Conservation (phyloP, 352 stramenopile species). For the Pythium rhizo-oryzae region DNA sequence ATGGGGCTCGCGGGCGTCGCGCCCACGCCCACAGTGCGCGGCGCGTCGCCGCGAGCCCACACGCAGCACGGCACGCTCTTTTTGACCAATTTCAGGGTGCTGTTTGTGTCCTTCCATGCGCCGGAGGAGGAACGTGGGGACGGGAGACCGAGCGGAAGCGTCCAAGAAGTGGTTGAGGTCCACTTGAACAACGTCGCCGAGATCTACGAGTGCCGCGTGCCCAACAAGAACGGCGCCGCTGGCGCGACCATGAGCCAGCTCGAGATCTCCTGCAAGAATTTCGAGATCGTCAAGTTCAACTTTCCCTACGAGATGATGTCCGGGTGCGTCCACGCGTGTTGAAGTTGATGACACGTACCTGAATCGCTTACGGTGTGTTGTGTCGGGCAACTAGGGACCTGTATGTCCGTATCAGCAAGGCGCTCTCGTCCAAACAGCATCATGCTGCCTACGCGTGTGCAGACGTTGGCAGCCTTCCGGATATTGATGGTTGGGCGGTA, state of each 20-base stretch:
- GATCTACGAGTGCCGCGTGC: slow-evolving; percentile 57
- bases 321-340: slow-evolving; percentile 35
- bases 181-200: slow-evolving; percentile 80
- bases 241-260: slow-evolving; percentile 56
- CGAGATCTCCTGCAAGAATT: slow-evolving; percentile 88
- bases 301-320: slow-evolving; percentile 68
- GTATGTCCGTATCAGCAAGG: slow-evolving; percentile 69
- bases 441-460: slow-evolving; percentile 57
- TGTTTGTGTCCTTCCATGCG: slow-evolving; percentile 83
- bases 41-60: slow-evolving; percentile 13
- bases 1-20: slow-evolving; percentile 39
- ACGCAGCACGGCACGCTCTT: slow-evolving; percentile 73
- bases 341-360: background rate
- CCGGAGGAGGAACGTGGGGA: slow-evolving; percentile 13
- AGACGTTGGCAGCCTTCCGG: slow-evolving; percentile 36
- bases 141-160: background rate
- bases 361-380: background rate
- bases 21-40: background rate
- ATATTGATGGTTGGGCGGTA: slow-evolving; percentile 54
- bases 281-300: slow-evolving; percentile 79
- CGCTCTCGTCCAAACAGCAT: slow-evolving; percentile 52
- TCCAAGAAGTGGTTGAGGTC: slow-evolving; percentile 61
- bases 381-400: slow-evolving; percentile 39
- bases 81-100: slow-evolving; percentile 67
- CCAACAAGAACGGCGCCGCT: slow-evolving; percentile 34